Evolutionary conservation across 495 filamentous ascomycete species (phyloP), one percentile per base, ranked within the genome.

Genomic region (Hapsidospora chrysogenum): DNA sequence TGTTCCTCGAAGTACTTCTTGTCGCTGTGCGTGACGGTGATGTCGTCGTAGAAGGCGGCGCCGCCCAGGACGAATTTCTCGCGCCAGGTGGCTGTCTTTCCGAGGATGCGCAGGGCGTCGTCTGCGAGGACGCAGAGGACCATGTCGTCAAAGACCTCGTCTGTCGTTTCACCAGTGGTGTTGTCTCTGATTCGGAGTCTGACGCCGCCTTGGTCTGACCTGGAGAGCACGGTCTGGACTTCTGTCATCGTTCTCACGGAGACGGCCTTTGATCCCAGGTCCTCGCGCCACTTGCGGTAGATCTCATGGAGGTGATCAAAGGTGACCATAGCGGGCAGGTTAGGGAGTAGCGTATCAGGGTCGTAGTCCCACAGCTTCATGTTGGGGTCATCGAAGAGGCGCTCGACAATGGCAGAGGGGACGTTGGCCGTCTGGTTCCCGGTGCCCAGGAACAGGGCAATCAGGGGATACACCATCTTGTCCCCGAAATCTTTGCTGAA

Each of bases 21-120:
- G 53, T 92, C 82, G 31, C 62, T 70, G 51, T 92, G 81, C 17
- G 82, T 89, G 48, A 89, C 70, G 17, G 82, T 92, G 42, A 87
- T 71, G 50, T 92, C 81, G 59, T 85, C 72, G 51, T 65, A 81
- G 53, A 85, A 86, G 37, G 69, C 74, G n/a, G 78, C 78, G 26
- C 73, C 72, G 23, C 76, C 74, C 1, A 87, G 70, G 22, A 87
- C 73, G 17, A 58, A 70, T 19, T 54, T 65, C 47, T 87, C 81
- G 27, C 61, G 62, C 61, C 68, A 70, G 17, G 68, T 72, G 17
- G 78, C 64, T 19, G 73, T 70, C 25, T 59, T 54, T 37, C 64
- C 70, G 3, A 86, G 66, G 1, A 87, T 60, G 8, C 66, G 64
- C 34, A 74, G 70, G 7, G 80, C 73, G 23, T 76, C 77, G 44